These are phyloP conservation scores for Neurospora sp. DNA, from an alignment of 495 filamentous ascomycete species.

Conservation along the genomic window DNA sequence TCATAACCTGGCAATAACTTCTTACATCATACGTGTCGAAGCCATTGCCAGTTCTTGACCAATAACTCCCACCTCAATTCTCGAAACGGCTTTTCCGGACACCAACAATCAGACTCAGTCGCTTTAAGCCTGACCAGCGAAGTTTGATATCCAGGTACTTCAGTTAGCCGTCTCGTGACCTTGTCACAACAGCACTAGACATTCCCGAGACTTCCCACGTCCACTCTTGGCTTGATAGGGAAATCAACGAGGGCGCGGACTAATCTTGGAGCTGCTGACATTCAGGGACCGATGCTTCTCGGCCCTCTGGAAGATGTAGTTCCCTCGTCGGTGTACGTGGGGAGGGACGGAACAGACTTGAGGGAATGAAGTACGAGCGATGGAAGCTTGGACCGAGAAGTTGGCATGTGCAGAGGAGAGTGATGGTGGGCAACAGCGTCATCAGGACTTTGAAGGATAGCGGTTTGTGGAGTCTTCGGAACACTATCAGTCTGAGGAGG, in stretches of 20 bases:
- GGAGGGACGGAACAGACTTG: background rate
- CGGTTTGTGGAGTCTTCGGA: background rate
- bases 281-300: background rate
- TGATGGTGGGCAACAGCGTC: background rate
- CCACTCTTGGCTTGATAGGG: background rate
- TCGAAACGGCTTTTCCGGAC: background rate
- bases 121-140: background rate
- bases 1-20: background rate
- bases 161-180: background rate
- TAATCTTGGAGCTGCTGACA: background rate
- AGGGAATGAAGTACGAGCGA: background rate
- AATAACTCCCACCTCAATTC: background rate
- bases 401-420: background rate
- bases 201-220: background rate
- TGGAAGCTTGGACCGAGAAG: background rate
- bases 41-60: background rate
- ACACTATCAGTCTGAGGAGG: background rate
- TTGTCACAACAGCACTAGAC: background rate
- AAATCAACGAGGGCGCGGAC: background rate
- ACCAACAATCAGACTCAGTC: background rate
- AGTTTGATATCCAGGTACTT: background rate
- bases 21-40: background rate
- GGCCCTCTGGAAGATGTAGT: background rate
- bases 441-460: background rate
- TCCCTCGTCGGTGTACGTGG: background rate